Conservation (phyloP, 1,139 yeast species). For the Meyerozyma sp. region DNA sequence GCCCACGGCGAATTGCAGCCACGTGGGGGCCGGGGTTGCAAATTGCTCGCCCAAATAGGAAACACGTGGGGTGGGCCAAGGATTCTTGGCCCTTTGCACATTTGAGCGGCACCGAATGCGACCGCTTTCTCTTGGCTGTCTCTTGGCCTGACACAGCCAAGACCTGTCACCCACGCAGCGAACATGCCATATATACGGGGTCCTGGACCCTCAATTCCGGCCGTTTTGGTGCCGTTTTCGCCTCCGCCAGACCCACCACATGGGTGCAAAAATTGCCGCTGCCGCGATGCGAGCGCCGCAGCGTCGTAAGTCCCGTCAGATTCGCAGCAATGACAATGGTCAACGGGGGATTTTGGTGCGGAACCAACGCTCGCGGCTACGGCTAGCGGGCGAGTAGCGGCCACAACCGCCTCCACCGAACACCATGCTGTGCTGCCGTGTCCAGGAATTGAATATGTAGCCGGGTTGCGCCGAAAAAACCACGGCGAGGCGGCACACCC, state of each 20-base stretch:
- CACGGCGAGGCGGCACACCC: neutral
- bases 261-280: neutral
- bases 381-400: too few relatives aligned
- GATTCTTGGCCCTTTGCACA: neutral
- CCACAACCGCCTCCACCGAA: too few relatives aligned
- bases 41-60: neutral
- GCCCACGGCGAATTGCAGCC: neutral
- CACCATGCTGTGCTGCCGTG: too few relatives aligned
- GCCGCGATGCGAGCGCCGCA: neutral
- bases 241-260: neutral
- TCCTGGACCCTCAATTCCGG: too few relatives aligned
- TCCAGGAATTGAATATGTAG: too few relatives aligned
- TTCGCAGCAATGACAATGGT: neutral
- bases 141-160: neutral
- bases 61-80: slow-evolving; percentile 1
- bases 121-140: neutral
- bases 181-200: too few relatives aligned
- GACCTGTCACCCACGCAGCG: neutral
- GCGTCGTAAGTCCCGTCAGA: neutral
- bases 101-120: neutral
- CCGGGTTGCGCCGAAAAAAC: neutral
- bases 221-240: neutral
- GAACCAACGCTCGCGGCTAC: too few relatives aligned
- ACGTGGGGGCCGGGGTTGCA: neutral
- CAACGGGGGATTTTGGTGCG: neutral